Conservation (phyloP, 2,329 filamentous ascomycete species). For the Trichoderma atroviride region DNA sequence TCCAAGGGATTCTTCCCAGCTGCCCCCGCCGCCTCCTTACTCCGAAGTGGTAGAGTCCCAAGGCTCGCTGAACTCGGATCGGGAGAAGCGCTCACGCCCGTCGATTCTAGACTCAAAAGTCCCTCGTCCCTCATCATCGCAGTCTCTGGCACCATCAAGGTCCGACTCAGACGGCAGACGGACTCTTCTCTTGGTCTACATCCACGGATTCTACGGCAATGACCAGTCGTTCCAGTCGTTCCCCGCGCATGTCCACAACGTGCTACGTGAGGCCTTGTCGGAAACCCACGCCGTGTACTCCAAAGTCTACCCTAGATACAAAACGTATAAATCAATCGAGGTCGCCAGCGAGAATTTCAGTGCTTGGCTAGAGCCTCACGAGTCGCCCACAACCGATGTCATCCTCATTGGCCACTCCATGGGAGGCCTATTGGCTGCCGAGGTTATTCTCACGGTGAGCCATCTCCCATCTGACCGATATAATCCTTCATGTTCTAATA, state of each 20-base stretch:
- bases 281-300: constrained; percentile 82
- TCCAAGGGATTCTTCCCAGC: neutral
- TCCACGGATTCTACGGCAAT: constrained; percentile 89
- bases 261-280: constrained; percentile 66
- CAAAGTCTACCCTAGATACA: constrained; percentile 82
- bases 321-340: constrained; percentile 71
- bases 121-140: constrained; percentile 53
- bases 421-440: constrained; percentile 81
- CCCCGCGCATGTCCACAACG: constrained; percentile 81
- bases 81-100: neutral
- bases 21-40: constrained; percentile 24
- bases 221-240: constrained; percentile 87
- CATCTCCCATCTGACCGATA: neutral
- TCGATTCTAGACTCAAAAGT: constrained; percentile 36
- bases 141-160: constrained; percentile 44
- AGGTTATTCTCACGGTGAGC: constrained; percentile 68
- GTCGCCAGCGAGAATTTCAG: constrained; percentile 83
- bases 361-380: constrained; percentile 77
- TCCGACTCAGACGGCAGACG: constrained; percentile 43
- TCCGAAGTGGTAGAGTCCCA: constrained; percentile 4
- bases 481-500: constrained; percentile 2
- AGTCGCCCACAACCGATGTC: constrained; percentile 73
- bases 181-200: constrained; percentile 75
- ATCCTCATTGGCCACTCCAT: constrained; percentile 87
- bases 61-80: neutral